Evolutionary conservation across 2,329 filamentous ascomycete genomes (phyloP), one percentile per base, ranked within the genome.

Genomic region (Parasarocladium wereldwijsianum): DNA sequence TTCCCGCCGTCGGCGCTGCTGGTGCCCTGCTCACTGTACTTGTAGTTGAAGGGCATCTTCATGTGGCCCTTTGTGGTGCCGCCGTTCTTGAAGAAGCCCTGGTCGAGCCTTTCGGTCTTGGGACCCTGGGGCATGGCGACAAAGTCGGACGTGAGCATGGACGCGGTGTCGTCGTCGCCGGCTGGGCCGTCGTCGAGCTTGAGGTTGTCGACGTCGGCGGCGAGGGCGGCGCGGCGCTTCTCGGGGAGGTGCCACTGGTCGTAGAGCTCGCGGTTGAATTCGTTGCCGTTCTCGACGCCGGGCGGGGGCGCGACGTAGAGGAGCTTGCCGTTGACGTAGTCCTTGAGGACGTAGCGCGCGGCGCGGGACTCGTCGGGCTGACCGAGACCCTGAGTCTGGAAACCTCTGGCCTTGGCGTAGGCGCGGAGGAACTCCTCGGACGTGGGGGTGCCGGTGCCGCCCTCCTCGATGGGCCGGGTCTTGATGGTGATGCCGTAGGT

Each of bases 281-380:
- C 70, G 28, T 60, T 58, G 1, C 72, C 61, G 41, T 94, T 80
- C 22, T 79, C 70, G 17, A 76, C 67, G 4, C 58, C 58, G 0
- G 86, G 86, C 1, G 90, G 90, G 44, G 87, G 77, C 14, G 32
- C 26, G 41, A 85, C 90, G 58, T 79, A 96, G 5, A 96, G 68
- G 0, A 98, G 69, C 57, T 94, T 96, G 38, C 90, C 90, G 49
- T 79, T 93, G 42, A 98, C 90, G 46, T 96, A 98, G 57, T 98
- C 90, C 52, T 98, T 98, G 16, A 98, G 68, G 11, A 98, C 67
- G 42, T 83, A 80, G 31, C 90, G 71, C 4, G 87, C 85, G 6
- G 90, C 90, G 43, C 90, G 71, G 2, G 85, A 92, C 59, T 93
- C 85, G 45, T 98, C 90, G 0, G 90, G 87, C 47, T 90, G 81